Percentiles rank a stretch among this genome's conserved stretches.
phyloP scores from a whole-genome alignment of 345 rosid genomes.

The Citrus maxima region DNA sequence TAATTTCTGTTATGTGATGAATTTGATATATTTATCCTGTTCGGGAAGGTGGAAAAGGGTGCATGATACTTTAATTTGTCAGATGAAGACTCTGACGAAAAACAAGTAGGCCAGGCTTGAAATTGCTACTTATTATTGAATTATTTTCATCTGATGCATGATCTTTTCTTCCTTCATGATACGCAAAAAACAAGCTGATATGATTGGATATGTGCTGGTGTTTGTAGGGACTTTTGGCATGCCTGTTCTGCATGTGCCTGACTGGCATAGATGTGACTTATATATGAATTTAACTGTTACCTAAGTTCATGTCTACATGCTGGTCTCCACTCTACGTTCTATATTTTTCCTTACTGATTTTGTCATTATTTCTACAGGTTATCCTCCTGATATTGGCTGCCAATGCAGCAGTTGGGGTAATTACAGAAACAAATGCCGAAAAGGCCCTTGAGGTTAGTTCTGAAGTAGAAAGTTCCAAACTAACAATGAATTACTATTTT shows the following conservation, averaged over 20 bases:
- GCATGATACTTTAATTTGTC: not conserved
- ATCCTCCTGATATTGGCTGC: slow-evolving; percentile 96
- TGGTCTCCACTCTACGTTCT: slow-evolving; percentile 8
- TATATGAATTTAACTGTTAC: not conserved
- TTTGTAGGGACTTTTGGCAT: not conserved
- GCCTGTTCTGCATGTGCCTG: not conserved
- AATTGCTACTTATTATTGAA: not conserved
- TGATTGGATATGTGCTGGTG: not conserved
- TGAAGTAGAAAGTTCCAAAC: not conserved
- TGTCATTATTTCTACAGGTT: slow-evolving; percentile 45
- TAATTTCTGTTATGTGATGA: not conserved
- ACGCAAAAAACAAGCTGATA: not conserved
- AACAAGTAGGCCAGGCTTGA: not conserved
- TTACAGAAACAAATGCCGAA: slow-evolving; percentile 99
- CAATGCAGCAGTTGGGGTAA: slow-evolving; percentile 98
- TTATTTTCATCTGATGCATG: not conserved
- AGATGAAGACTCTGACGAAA: not conserved
- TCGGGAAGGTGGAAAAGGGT: not conserved
- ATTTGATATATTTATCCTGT: not conserved
- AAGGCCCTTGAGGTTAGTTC: slow-evolving; percentile 88
- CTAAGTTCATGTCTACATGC: not conserved
- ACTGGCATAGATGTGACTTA: not conserved
- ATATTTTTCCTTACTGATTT: slow-evolving; percentile 12
- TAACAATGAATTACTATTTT: not conserved
- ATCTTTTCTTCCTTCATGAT: not conserved